A percentile compares a stretch with the other conserved stretches of the same genome.
Conservation (phyloP, 1,284 basidiomycete species). For the Boletus smithii region DNA sequence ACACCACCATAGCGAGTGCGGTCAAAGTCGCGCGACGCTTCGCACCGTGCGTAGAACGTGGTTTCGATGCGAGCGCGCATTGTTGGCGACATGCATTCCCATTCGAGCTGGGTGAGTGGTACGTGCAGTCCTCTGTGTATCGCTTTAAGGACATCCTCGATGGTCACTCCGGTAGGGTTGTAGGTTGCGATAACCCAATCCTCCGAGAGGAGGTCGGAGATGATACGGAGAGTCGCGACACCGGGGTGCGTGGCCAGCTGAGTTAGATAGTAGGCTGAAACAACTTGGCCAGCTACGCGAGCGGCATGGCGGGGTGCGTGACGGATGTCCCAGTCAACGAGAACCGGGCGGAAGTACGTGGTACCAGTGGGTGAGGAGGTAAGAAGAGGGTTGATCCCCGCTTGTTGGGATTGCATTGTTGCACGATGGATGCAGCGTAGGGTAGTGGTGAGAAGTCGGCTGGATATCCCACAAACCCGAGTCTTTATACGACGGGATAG, state of each 20-base stretch:
- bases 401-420: slow-evolving; percentile 20
- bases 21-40: slow-evolving; percentile 32
- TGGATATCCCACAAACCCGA: background rate
- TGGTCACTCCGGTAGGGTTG: slow-evolving; percentile 43
- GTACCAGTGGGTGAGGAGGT: slow-evolving; percentile 14
- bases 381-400: slow-evolving; percentile 22
- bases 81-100: slow-evolving; percentile 39
- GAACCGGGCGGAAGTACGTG: slow-evolving; percentile 9
- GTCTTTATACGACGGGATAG: slow-evolving; percentile 22
- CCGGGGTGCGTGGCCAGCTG: slow-evolving; percentile 44
- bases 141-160: slow-evolving; percentile 45
- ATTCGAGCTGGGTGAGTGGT: slow-evolving; percentile 41
- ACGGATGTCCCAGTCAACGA: slow-evolving; percentile 49
- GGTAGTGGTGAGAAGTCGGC: background rate
- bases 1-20: slow-evolving; percentile 39
- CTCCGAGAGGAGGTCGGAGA: slow-evolving; percentile 44
- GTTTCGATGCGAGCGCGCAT: slow-evolving; percentile 41
- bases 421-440: slow-evolving; percentile 4
- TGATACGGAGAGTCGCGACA: slow-evolving; percentile 37
- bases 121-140: slow-evolving; percentile 39
- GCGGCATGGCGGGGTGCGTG: slow-evolving; percentile 36
- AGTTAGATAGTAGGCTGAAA: slow-evolving; percentile 32
- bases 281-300: slow-evolving; percentile 19
- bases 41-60: slow-evolving; percentile 43
- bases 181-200: slow-evolving; percentile 36